phyloP scores from a whole-genome alignment of 768 basidiomycete species.

The Trametes cingulata region DNA sequence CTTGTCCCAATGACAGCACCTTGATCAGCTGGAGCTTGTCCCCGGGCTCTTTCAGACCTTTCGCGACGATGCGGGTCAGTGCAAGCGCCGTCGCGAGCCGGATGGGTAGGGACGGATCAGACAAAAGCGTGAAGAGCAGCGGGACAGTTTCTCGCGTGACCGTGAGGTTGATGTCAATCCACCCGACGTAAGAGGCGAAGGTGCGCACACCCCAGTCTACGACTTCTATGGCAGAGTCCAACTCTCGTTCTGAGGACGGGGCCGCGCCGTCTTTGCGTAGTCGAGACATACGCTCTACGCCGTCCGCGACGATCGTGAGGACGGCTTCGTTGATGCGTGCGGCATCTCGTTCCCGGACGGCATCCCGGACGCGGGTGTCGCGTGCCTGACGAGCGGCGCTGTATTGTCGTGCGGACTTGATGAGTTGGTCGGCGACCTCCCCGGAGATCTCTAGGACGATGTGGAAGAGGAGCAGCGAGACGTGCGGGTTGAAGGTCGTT shows the following conservation, averaged over 20 bases:
- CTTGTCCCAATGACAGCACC: conserved; percentile 82
- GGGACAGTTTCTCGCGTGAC: conserved; percentile 89
- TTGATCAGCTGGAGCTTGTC: conserved; percentile 91
- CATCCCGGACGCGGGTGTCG: conserved; percentile 85
- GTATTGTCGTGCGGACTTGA: conserved; percentile 83
- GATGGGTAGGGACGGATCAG: conserved; percentile 74
- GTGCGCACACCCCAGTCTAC: conserved; percentile 93
- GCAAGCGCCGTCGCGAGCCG: conserved; percentile 83
- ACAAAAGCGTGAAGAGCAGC: conserved; percentile 80
- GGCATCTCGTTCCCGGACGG: conserved; percentile 88
- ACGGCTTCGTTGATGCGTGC: conserved; percentile 84
- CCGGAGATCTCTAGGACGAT: conserved; percentile 93
- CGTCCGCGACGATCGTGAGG: conserved; percentile 77
- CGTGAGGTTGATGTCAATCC: conserved; percentile 97
- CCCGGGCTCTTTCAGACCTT: conserved; percentile 88
- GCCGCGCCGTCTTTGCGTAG: conserved; percentile 50
- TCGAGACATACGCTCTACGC: conserved; percentile 55
- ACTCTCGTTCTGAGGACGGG: conserved; percentile 47
- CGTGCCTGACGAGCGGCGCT: conserved; percentile 70
- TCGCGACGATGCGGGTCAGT: conserved; percentile 80
- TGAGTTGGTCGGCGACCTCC: conserved; percentile 94
- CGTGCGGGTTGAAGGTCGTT: conserved; percentile 74
- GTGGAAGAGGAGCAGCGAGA: conserved; percentile 88
- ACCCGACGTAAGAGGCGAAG: conserved; percentile 92
- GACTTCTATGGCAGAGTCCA: conserved; percentile 67